These are phyloP conservation scores for Glebionis coronaria DNA, from an alignment of 129 eudicot species.

Conservation along the genomic window DNA sequence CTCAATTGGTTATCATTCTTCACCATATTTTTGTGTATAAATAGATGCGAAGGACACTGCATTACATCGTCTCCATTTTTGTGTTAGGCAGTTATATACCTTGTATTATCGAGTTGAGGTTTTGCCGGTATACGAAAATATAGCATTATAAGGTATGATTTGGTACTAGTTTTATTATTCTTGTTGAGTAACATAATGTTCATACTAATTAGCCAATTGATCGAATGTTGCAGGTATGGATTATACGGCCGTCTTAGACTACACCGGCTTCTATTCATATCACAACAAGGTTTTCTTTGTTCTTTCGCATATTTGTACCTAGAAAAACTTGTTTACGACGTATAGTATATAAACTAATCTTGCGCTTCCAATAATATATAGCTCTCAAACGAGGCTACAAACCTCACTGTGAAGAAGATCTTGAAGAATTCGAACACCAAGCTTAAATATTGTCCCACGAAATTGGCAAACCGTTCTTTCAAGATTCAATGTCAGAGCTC, in stretches of 20 bases:
- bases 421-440: not conserved
- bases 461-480: not conserved
- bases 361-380: not conserved
- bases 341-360: not conserved
- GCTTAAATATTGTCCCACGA: not conserved
- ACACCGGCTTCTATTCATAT: not conserved
- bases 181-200: too few relatives aligned
- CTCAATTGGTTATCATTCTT: too few relatives aligned
- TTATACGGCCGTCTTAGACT: not conserved
- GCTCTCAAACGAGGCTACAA: not conserved
- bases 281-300: not conserved
- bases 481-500: constrained; percentile 4
- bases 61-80: too few relatives aligned
- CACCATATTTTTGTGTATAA: too few relatives aligned
- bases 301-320: not conserved
- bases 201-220: too few relatives aligned
- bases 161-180: too few relatives aligned
- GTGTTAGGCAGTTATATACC: too few relatives aligned
- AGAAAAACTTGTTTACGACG: too few relatives aligned
- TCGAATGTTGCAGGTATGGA: not conserved
- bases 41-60: too few relatives aligned
- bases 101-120: too few relatives aligned
- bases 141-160: too few relatives aligned
- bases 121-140: too few relatives aligned
- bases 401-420: not conserved